A percentile compares a stretch with the other conserved stretches of the same genome.
These are phyloP conservation scores for Nepenthes mirabilis DNA, from an alignment of 148 eudicot genomes.

Conservation along the genomic window DNA sequence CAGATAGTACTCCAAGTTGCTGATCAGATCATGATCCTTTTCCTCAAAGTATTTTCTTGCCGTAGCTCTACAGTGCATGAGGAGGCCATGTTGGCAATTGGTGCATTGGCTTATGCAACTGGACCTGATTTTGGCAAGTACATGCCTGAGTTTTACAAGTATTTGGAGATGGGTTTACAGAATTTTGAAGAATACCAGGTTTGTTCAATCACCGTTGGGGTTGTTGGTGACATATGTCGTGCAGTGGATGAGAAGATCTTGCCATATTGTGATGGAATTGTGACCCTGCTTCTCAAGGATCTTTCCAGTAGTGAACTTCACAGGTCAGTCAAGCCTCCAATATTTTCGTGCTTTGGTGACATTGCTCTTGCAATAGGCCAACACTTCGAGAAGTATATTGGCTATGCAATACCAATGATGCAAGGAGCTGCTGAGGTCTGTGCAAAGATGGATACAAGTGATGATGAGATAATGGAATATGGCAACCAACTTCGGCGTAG, in stretches of 20 bases:
- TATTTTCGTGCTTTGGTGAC: conserved; percentile 75
- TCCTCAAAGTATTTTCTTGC: conserved; percentile 42
- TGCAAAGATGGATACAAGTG: conserved; percentile 40
- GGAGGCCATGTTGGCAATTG: conserved; percentile 77
- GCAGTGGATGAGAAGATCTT: conserved; percentile 55
- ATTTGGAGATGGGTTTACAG: conserved; percentile 62
- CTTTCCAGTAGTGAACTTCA: conserved; percentile 55
- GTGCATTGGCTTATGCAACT: conserved; percentile 61
- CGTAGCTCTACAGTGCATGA: conserved; percentile 66
- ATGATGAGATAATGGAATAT: conserved; percentile 61
- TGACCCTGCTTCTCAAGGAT: conserved; percentile 58
- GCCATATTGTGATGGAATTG: conserved; percentile 61
- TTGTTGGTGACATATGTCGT: conserved; percentile 65
- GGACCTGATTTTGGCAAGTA: conserved; percentile 52
- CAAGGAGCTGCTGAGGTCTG: conserved; percentile 62
- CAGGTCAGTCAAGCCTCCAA: conserved; percentile 74
- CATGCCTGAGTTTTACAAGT: conserved; percentile 63
- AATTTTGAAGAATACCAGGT: conserved; percentile 79
- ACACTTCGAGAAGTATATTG: conserved; percentile 54
- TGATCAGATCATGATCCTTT: conserved; percentile 40
- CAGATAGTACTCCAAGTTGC: conserved; percentile 24
- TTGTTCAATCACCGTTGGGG: conserved; percentile 61
- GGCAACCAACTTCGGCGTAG: conserved; percentile 50
- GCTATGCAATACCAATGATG: conserved; percentile 54
- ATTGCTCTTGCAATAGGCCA: conserved; percentile 69